Evolutionary conservation across 306 rosid genomes (phyloP).

Genomic region (Betula pendula): DNA sequence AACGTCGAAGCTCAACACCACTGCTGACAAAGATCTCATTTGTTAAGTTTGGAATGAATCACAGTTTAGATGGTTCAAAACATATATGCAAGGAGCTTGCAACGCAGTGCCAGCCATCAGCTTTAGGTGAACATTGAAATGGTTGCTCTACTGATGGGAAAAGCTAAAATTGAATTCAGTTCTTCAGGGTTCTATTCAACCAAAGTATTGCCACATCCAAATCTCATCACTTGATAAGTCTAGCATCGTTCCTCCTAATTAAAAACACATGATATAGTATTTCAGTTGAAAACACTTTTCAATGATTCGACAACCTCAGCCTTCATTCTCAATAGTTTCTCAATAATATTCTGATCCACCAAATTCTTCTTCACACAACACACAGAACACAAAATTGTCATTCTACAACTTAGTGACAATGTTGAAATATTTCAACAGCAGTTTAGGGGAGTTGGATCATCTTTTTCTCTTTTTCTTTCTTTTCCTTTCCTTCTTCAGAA

Average conservation of each 20-base stretch:
- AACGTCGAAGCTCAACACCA: neutral
- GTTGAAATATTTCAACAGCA: neutral
- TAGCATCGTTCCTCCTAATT: neutral
- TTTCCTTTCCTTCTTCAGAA: neutral
- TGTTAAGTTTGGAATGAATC: neutral
- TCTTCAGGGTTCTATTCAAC: neutral
- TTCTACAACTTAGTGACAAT: neutral
- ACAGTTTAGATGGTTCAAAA: conserved; percentile 4
- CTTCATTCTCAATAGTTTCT: too few relatives aligned
- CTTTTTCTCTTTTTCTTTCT: neutral
- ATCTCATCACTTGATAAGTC: neutral
- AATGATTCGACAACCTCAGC: neutral
- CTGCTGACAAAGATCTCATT: neutral
- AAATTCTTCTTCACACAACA: neutral
- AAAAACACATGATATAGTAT: neutral
- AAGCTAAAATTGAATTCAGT: neutral
- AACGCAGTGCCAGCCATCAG: neutral
- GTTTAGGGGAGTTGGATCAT: conserved; percentile 1
- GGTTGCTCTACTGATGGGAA: neutral
- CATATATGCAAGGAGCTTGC: neutral
- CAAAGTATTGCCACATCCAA: neutral
- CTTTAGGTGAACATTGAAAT: neutral
- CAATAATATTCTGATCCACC: neutral
- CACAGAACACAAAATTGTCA: neutral
- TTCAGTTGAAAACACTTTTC: neutral